Evolutionary conservation across 164 flowering plant genomes (phyloP).

Genomic region (Dillenia suffruticosa): DNA sequence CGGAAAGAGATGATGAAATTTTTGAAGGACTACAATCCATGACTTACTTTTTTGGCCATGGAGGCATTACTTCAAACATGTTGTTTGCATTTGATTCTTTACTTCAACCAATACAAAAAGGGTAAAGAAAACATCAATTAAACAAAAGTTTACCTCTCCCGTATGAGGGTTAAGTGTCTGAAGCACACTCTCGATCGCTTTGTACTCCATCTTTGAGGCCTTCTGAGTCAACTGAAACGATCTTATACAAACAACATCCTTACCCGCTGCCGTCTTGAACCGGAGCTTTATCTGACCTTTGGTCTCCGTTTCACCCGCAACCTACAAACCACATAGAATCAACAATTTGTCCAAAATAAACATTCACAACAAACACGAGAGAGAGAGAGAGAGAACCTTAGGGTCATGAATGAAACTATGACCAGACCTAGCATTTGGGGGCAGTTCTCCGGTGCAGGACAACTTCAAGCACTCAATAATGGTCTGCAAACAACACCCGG

Average conservation of each 20-base stretch:
- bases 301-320: slow-evolving; percentile 98
- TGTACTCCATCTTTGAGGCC: slow-evolving; percentile 93
- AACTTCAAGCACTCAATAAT: slow-evolving; percentile 96
- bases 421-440: slow-evolving; percentile 96
- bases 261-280: slow-evolving; percentile 92
- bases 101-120: too few species aligned
- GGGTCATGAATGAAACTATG: slow-evolving; percentile 98
- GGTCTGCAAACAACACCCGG: slow-evolving; percentile 41
- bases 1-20: too few species aligned
- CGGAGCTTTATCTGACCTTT: slow-evolving; percentile 92
- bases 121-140: not conserved
- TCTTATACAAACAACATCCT: slow-evolving; percentile 96
- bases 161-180: slow-evolving; percentile 95
- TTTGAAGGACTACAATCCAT: too few species aligned
- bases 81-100: too few species aligned
- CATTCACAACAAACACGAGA: not conserved
- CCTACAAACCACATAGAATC: slow-evolving; percentile 36
- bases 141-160: slow-evolving; percentile 62
- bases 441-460: slow-evolving; percentile 94
- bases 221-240: slow-evolving; percentile 96
- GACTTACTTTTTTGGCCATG: too few species aligned
- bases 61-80: too few species aligned
- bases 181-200: slow-evolving; percentile 94
- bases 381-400: slow-evolving; percentile 42
- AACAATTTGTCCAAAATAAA: slow-evolving; percentile 1